Conservation (phyloP, 495 filamentous ascomycete genomes). For the Articulospora tetracladia region DNA sequence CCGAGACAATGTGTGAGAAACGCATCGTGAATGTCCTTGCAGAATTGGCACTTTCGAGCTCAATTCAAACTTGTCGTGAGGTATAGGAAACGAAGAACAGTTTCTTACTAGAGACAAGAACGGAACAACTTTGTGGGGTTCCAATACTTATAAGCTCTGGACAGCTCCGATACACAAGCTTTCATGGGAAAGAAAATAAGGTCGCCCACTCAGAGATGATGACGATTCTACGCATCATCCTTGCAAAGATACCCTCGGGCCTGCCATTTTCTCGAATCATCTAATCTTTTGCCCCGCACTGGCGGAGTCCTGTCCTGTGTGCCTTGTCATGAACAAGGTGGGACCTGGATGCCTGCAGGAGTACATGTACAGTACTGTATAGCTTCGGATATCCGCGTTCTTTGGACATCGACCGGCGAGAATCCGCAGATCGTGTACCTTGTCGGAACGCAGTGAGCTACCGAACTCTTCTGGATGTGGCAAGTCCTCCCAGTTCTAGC, state of each 20-base stretch:
- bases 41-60: not conserved
- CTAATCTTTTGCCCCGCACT: not conserved
- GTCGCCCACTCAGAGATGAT: not conserved
- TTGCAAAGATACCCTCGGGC: not conserved
- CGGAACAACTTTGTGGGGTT: not conserved
- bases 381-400: not conserved
- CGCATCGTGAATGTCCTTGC: conserved; percentile 9
- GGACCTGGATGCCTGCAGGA: not conserved
- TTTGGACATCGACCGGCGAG: not conserved
- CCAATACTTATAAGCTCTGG: not conserved
- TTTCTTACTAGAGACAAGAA: not conserved
- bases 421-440: not conserved
- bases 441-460: not conserved
- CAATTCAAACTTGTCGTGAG: not conserved
- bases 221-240: not conserved
- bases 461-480: not conserved
- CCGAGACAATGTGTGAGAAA: conserved; percentile 12
- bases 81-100: not conserved
- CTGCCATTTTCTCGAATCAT: not conserved
- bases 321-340: not conserved
- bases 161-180: not conserved
- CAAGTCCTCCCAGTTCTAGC: not conserved
- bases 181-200: not conserved
- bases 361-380: not conserved
- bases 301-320: not conserved